Percentiles rank a stretch among this genome's conserved stretches.
Evolutionary conservation across 257 asterid species (phyloP).

Genomic region (Eucommia ulmoides): DNA sequence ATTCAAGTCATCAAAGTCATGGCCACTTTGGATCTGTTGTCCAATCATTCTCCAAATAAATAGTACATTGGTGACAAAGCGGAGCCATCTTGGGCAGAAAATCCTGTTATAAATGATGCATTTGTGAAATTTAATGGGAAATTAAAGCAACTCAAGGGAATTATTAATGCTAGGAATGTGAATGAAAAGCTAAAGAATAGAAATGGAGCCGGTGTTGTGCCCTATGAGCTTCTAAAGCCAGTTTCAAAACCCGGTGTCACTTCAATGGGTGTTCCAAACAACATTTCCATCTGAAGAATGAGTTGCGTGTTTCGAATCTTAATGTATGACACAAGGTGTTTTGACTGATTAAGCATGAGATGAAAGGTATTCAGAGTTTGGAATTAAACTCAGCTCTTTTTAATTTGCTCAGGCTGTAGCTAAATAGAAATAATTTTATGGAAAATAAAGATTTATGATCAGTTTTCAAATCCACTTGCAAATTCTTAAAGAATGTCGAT

Average conservation of each 20-base stretch:
- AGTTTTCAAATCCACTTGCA: no score
- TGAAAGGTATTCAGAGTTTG: no score
- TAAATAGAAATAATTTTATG: no score
- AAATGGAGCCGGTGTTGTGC: conserved; percentile 5
- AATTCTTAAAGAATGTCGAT: no score
- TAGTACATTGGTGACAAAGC: conserved; percentile 5
- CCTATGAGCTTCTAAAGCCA: conserved; percentile 12
- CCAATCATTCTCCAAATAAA: conserved; percentile 7
- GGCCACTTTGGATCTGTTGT: conserved; percentile 7
- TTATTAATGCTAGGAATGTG: conserved; percentile 1
- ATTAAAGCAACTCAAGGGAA: conserved; percentile 1
- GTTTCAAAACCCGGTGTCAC: conserved; percentile 11
- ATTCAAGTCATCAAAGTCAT: conserved; percentile 6
- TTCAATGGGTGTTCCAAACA: conserved; percentile 10
- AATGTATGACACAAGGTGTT: no score
- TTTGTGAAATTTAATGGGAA: neutral
- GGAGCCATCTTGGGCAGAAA: neutral
- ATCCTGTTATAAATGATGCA: neutral
- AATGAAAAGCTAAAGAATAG: conserved; percentile 7
- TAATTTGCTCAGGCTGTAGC: no score
- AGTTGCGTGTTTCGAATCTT: no score
- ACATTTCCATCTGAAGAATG: conserved; percentile 6
- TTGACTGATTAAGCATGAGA: no score
- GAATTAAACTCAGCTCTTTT: no score
- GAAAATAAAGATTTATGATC: no score